Percentiles rank a stretch among this genome's conserved stretches.
Evolutionary conservation across 805 yeast species (phyloP).

Genomic region (Yamadazyma kitorensis): DNA sequence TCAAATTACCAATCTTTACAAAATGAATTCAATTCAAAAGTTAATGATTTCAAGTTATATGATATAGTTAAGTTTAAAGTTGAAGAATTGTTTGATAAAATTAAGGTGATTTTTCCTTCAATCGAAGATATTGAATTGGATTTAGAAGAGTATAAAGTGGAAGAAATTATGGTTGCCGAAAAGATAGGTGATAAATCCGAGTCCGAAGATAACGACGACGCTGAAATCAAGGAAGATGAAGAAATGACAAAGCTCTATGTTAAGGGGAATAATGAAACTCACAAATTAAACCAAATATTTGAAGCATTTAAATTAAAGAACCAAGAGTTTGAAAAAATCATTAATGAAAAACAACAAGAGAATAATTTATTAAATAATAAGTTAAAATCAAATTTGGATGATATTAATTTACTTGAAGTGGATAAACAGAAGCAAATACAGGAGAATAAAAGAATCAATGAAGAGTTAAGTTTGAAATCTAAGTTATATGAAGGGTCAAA

Average conservation of each 20-base stretch:
- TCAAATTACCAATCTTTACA: background rate
- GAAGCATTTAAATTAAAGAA: constrained; percentile 3
- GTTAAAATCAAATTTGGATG: no score
- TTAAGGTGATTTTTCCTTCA: constrained; percentile 9
- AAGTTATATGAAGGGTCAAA: no score
- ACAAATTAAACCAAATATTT: constrained; percentile 4
- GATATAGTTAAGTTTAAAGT: constrained; percentile 10
- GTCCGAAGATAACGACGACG: background rate
- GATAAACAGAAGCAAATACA: background rate
- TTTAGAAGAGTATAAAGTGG: constrained; percentile 7
- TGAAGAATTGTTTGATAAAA: constrained; percentile 5
- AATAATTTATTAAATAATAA: background rate
- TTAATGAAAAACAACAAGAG: background rate
- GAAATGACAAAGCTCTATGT: background rate
- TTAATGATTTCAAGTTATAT: constrained; percentile 7
- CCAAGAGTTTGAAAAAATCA: constrained; percentile 1
- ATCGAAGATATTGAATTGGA: constrained; percentile 9
- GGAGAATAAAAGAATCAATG: background rate
- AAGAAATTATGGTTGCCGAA: constrained; percentile 1
- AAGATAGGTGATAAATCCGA: no score
- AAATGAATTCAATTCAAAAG: background rate
- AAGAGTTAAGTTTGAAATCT: no score
- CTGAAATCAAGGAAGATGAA: background rate
- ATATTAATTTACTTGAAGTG: no score
- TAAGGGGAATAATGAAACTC: constrained; percentile 12